Evolutionary conservation across 345 rosid genomes (phyloP).

Genomic region (Salix koriyanagi): DNA sequence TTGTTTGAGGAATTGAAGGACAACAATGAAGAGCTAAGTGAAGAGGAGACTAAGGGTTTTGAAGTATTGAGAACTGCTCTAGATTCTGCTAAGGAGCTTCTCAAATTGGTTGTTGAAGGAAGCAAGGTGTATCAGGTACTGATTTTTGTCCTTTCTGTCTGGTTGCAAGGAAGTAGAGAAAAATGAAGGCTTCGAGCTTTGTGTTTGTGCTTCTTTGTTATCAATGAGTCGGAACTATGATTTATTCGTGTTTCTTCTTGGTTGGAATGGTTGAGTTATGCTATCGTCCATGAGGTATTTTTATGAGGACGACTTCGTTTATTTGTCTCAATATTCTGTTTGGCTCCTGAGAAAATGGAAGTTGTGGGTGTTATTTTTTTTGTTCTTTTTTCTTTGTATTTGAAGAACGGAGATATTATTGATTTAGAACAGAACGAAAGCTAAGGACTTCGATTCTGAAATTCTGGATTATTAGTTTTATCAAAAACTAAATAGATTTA

Average conservation of each 20-base stretch:
- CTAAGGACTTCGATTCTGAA: not conserved
- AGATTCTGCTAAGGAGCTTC: constrained; percentile 58
- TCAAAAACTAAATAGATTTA: not conserved
- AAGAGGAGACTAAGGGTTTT: constrained; percentile 52
- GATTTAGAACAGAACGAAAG: not conserved
- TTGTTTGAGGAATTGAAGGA: constrained; percentile 86
- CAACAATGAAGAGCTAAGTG: constrained; percentile 25
- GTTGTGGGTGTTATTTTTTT: not conserved
- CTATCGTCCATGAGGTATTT: not conserved
- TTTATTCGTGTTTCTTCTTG: not conserved
- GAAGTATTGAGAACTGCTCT: constrained; percentile 46
- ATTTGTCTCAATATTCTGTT: constrained; percentile 10
- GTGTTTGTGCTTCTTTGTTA: not conserved
- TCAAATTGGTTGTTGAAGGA: constrained; percentile 57
- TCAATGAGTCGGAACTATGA: not conserved
- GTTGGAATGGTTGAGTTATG: not conserved
- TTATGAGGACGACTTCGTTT: not conserved
- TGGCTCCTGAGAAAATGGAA: constrained; percentile 18
- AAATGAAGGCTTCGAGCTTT: not conserved
- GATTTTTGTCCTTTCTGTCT: constrained; percentile 11
- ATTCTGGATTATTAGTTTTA: not conserved
- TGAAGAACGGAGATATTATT: not conserved
- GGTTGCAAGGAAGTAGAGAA: constrained; percentile 8
- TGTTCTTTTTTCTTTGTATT: not conserved
- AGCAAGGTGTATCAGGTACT: constrained; percentile 83